Conservation (phyloP, 345 rosid species). For the Clarkia xantiana region DNA sequence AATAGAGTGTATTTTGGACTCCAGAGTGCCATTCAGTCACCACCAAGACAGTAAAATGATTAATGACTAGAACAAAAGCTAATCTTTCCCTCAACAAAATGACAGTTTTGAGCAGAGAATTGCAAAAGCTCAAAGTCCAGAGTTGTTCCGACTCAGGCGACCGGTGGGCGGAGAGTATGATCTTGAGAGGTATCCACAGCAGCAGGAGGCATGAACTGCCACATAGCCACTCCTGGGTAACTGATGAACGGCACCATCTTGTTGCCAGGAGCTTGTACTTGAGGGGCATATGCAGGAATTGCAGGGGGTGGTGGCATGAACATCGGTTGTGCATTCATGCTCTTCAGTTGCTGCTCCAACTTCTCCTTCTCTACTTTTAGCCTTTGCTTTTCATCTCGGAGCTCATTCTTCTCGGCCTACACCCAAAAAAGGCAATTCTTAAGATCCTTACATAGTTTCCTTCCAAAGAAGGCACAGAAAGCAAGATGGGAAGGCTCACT, state of each 20-base stretch:
- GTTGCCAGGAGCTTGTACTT: slow-evolving; percentile 76
- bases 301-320: slow-evolving; percentile 46
- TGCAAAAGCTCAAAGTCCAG: slow-evolving; percentile 1
- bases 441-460: not conserved
- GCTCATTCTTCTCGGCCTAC: slow-evolving; percentile 84
- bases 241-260: slow-evolving; percentile 80
- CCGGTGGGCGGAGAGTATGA: slow-evolving; percentile 88
- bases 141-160: slow-evolving; percentile 33
- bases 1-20: not conserved
- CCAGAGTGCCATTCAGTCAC: not conserved
- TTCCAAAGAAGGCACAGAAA: not conserved
- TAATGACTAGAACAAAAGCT: slow-evolving; percentile 1
- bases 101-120: not conserved
- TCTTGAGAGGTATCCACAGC: slow-evolving; percentile 89
- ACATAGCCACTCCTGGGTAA: slow-evolving; percentile 95
- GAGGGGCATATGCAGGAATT: slow-evolving; percentile 50
- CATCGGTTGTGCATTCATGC: slow-evolving; percentile 46
- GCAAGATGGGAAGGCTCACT: slow-evolving; percentile 24
- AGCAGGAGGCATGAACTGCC: slow-evolving; percentile 99
- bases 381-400: slow-evolving; percentile 59
- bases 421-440: not conserved
- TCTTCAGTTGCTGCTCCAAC: slow-evolving; percentile 57
- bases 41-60: not conserved
- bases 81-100: slow-evolving; percentile 3
- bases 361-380: slow-evolving; percentile 49